A percentile compares a stretch with the other conserved stretches of the same genome.
These are phyloP conservation scores for Cubamyces sp. DNA, from an alignment of 768 basidiomycete species.

Conservation along the genomic window DNA sequence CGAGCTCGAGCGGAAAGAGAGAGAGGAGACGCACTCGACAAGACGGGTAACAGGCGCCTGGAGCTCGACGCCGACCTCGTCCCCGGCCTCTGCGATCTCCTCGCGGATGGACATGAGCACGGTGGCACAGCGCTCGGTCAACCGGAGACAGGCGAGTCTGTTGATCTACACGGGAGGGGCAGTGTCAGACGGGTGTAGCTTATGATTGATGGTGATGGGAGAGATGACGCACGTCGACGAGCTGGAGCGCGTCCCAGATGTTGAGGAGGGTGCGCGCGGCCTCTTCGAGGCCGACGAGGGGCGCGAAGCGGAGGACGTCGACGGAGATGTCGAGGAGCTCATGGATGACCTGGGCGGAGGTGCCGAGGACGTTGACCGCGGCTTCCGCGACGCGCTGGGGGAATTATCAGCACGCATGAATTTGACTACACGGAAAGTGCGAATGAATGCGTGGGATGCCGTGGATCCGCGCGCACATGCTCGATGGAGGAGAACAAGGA, in stretches of 20 bases:
- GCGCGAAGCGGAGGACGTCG: constrained; percentile 51
- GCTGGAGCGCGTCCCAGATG: constrained; percentile 68
- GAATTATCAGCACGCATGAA: no score
- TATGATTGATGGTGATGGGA: not conserved
- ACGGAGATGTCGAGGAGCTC: constrained; percentile 47
- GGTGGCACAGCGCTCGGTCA: constrained; percentile 74
- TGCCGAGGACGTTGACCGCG: constrained; percentile 43
- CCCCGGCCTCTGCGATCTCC: constrained; percentile 62
- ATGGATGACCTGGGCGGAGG: constrained; percentile 45
- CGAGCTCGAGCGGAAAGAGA: no score
- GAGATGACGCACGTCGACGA: constrained; percentile 57
- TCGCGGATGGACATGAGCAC: constrained; percentile 65
- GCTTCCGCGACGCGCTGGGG: constrained; percentile 31
- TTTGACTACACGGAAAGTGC: no score
- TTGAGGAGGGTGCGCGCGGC: constrained; percentile 55
- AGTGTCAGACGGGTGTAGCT: not conserved
- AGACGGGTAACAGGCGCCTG: constrained; percentile 53
- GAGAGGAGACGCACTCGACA: constrained; percentile 46
- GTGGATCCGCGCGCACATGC: no score
- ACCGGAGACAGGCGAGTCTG: constrained; percentile 64
- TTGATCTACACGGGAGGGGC: constrained; percentile 59
- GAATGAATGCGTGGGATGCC: no score
- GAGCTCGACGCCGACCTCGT: constrained; percentile 52
- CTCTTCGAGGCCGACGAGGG: constrained; percentile 56
- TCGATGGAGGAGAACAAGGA: no score